Base-by-base conservation (phyloP, 495 filamentous ascomycete species). In the Aspergillus homomorphus region DNA sequence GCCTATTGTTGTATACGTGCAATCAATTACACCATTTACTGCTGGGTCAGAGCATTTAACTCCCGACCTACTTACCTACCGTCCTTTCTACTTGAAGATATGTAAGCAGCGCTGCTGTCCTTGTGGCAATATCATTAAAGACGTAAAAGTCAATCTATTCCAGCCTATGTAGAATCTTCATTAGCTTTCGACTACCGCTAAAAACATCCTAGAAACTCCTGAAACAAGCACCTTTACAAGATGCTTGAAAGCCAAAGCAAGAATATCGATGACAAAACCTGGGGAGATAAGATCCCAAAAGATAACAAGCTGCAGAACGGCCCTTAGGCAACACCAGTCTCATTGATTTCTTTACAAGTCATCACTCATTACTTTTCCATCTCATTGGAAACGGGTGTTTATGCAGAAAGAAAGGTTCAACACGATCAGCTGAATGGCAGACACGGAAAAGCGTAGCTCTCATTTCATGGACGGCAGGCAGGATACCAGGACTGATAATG, bases 291-390 rank as follows among this genome's bases (percentile, higher is more conserved):
- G 33, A 38, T 38, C 5, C 2, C n/a, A 45, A 24, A 53, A 57
- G 54, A 26, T 28, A 28, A 59, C 51, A 64, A 61, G 33, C 33
- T 45, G 3, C n/a, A n/a, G n/a, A n/a, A n/a, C n/a, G n/a, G n/a
- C 41, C 24, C 26, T 41, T 45, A 50, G 53, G 58, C 51, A 62
- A 61, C 58, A 62, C 43, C 42, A 56, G 24, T 33, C 15, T 33
- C 46, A 14, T 49, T n/a, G 1, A 24, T 45, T 44, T 22, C 30
- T 58, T 56, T 43, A 3, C 44, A 30, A 46, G 42, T 46, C 53
- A 19, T 56, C 26, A 56, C 59, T 74, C 71, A 56, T 75, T 58
- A 63, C 58, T 43, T 43, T 62, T 57, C 53, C 55, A 51, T 56
- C 46, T 60, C 48, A 30, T 71, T 63, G 62, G 66, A 62, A 24